These are phyloP conservation scores for Ceratopteris richardii DNA, from an alignment of 75 land plant genomes.

Conservation along the genomic window DNA sequence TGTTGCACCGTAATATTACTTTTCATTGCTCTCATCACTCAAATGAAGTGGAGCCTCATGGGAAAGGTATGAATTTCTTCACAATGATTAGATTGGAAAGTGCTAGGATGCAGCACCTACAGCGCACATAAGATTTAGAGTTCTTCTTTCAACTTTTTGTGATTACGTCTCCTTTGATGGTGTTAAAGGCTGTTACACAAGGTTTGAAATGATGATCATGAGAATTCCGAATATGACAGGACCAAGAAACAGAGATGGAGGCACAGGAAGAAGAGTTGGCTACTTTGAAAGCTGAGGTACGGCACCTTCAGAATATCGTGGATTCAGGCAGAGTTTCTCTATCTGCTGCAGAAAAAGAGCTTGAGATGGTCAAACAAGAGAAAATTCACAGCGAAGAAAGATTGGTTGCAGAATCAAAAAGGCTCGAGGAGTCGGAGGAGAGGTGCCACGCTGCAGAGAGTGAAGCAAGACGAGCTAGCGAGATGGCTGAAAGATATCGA, in stretches of 20 bases:
- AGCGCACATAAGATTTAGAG: no score
- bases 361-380: constrained; percentile 9
- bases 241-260: constrained; percentile 1
- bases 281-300: background rate
- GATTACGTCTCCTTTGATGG: no score
- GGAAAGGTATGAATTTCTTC: no score
- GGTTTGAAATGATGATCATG: no score
- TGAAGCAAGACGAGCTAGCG: constrained; percentile 15
- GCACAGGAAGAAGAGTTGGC: background rate
- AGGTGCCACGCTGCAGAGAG: constrained; percentile 12
- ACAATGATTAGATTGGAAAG: no score
- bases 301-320: constrained; percentile 7
- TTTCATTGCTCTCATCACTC: no score
- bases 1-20: no score
- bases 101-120: no score
- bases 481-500: constrained; percentile 16
- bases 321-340: constrained; percentile 10
- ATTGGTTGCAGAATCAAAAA: constrained; percentile 5
- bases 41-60: no score
- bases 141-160: no score
- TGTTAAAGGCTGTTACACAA: no score
- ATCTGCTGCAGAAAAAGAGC: constrained; percentile 12
- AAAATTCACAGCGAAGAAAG: constrained; percentile 14
- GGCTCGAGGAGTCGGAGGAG: constrained; percentile 24
- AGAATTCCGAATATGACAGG: no score